Evolutionary conservation across 768 basidiomycete species (phyloP), one percentile per base, ranked within the genome.

Genomic region (Boletus rubescentipes): DNA sequence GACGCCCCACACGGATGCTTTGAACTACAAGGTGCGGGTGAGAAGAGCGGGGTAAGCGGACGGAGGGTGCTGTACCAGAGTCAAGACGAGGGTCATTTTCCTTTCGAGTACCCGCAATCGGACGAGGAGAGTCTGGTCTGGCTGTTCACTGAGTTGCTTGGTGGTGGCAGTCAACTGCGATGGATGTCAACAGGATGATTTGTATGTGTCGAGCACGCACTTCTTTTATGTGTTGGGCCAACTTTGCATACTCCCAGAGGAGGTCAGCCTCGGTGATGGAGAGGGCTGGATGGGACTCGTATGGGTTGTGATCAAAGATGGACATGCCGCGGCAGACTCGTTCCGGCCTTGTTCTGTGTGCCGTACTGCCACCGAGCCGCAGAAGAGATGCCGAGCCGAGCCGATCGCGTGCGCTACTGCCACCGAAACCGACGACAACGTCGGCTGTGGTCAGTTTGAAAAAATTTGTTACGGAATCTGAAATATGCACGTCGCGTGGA

Each of bases 71-170:
- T 10, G 59, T 65, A 94, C 94, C 71, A 99, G 73, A 0, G 95
- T 98, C 69, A 98, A 73, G 0, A 98, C 94, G 49, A 99, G 78
- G 9, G 91, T 92, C 89, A 99, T 93, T 71, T 97, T 96, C 70
- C 89, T 84, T 67, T 98, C 96, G 42, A 99, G 75, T 7, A 83
- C 77, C 35, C 94, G 79, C 29, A 99, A 73, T 47, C 87, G 85
- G 46, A 80, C 77, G 30, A 98, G 74, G 65, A 98, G 79, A 47
- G 77, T 75, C 56, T 89, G 81, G 66, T 97, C 91, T 1, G 93
- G 93, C 45, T 83, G 78, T 54, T 88, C 83, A 49, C 84, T 79
- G 55, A 96, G 77, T 36, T 74, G 72, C 58, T 83, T 85, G n/a
- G 91, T 86, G 67, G 83, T 80, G 38, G 76, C 71, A 12, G 85